Evolutionary conservation across 2,329 filamentous ascomycete genomes (phyloP).

Genomic region (Alternaria panax): DNA sequence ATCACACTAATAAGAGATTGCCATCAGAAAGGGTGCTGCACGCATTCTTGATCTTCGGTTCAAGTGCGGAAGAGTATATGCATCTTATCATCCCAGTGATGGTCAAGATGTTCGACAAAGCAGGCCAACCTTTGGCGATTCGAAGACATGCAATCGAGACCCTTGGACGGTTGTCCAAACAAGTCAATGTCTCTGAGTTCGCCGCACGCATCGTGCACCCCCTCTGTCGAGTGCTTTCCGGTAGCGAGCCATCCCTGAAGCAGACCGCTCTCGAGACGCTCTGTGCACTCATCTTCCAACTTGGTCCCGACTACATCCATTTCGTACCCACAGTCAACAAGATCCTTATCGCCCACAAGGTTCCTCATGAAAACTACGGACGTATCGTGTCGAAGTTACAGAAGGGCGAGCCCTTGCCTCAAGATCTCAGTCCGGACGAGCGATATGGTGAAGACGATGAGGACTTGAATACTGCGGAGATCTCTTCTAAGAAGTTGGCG

Average conservation of each 20-base stretch:
- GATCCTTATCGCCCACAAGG: slow-evolving; percentile 75
- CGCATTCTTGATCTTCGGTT: slow-evolving; percentile 93
- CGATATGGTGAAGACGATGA: slow-evolving; percentile 79
- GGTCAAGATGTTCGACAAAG: slow-evolving; percentile 91
- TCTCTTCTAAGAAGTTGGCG: slow-evolving; percentile 90
- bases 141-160: slow-evolving; percentile 92
- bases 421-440: slow-evolving; percentile 88
- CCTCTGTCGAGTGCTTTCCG: slow-evolving; percentile 79
- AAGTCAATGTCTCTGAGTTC: slow-evolving; percentile 97
- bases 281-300: slow-evolving; percentile 92
- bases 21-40: slow-evolving; percentile 92
- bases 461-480: slow-evolving; percentile 81
- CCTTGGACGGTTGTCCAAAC: slow-evolving; percentile 89
- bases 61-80: slow-evolving; percentile 98
- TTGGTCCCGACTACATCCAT: slow-evolving; percentile 93
- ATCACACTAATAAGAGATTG: slow-evolving; percentile 75
- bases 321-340: slow-evolving; percentile 96
- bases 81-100: slow-evolving; percentile 97
- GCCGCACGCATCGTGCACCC: slow-evolving; percentile 97
- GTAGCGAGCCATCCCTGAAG: slow-evolving; percentile 75
- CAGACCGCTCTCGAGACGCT: slow-evolving; percentile 89
- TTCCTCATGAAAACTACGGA: slow-evolving; percentile 90
- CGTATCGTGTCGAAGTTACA: slow-evolving; percentile 90
- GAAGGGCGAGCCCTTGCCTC: slow-evolving; percentile 92
- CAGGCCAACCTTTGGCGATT: slow-evolving; percentile 78